Conservation (phyloP, 108 stramenopile genomes). For the Skeletonema potamos region DNA sequence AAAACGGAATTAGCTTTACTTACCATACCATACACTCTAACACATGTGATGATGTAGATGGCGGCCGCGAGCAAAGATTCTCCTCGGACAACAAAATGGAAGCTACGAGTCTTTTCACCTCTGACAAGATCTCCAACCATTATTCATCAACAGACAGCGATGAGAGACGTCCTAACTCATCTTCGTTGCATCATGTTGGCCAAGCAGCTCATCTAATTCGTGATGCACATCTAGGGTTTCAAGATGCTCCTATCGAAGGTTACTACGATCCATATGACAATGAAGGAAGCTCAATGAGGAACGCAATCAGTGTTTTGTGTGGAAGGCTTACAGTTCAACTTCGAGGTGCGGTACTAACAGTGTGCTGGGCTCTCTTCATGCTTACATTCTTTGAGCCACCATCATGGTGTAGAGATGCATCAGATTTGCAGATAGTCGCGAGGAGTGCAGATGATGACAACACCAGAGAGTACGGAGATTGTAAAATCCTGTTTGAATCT, state of each 20-base stretch:
- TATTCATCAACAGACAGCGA: neutral
- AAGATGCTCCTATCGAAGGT: slow-evolving; percentile 43
- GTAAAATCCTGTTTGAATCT: slow-evolving; percentile 26
- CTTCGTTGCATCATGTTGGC: slow-evolving; percentile 28
- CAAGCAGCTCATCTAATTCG: slow-evolving; percentile 67
- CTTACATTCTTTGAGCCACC: slow-evolving; percentile 77
- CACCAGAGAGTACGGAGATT: slow-evolving; percentile 25
- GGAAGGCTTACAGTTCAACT: slow-evolving; percentile 35
- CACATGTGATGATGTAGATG: no score
- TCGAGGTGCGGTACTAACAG: slow-evolving; percentile 14
- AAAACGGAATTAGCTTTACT: no score
- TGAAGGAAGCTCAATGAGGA: slow-evolving; percentile 17
- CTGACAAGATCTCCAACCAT: neutral
- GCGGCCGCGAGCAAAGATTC: no score
- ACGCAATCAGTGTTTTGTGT: slow-evolving; percentile 42
- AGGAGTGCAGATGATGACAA: slow-evolving; percentile 13
- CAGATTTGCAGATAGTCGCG: slow-evolving; percentile 11
- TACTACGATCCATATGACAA: slow-evolving; percentile 62
- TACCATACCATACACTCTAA: no score
- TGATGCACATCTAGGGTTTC: slow-evolving; percentile 63
- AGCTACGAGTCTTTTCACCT: neutral
- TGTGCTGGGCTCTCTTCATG: slow-evolving; percentile 52
- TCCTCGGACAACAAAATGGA: neutral
- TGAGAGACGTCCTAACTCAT: neutral
- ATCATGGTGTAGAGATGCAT: slow-evolving; percentile 61